A percentile compares a stretch with the other conserved stretches of the same genome.
phyloP scores from a whole-genome alignment of 2,329 filamentous ascomycete genomes.

The Xylaria sp. region DNA sequence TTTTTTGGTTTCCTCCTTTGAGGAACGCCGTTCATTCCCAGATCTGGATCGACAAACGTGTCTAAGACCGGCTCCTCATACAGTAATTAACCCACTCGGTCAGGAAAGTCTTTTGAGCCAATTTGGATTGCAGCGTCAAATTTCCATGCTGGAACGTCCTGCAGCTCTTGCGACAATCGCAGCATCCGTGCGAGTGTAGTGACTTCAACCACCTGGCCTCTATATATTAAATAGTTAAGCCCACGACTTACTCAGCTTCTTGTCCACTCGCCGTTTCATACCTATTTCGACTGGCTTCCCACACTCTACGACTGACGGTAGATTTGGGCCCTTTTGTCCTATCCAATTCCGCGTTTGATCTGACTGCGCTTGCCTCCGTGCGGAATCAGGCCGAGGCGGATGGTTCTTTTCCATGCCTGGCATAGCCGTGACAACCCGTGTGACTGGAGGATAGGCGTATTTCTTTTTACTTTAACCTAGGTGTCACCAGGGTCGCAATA shows the following conservation, averaged over 20 bases:
- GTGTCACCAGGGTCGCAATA: background rate
- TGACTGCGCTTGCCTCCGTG: background rate
- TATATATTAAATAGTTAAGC: background rate
- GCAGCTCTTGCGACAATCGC: background rate
- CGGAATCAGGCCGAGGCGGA: background rate
- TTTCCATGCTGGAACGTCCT: slow-evolving; percentile 1
- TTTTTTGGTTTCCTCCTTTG: background rate
- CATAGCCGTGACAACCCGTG: background rate
- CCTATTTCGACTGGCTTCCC: background rate
- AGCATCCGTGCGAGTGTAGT: background rate
- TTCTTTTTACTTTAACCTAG: background rate
- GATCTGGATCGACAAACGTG: slow-evolving; percentile 12
- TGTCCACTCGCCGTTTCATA: background rate
- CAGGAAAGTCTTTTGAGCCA: background rate
- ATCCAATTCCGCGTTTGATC: background rate
- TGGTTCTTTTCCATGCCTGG: background rate
- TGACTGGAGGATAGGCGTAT: background rate
- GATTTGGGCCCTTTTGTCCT: background rate
- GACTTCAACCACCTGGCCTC: background rate
- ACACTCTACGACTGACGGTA: background rate
- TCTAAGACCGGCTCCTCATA: slow-evolving; percentile 10
- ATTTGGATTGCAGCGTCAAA: slow-evolving; percentile 6
- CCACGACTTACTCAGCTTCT: background rate
- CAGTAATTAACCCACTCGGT: slow-evolving; percentile 17
- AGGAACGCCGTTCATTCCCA: slow-evolving; percentile 17